Percentiles rank a stretch among this genome's conserved stretches.
Conservation (phyloP, 352 stramenopile species). For the Pythium plurisporium region DNA sequence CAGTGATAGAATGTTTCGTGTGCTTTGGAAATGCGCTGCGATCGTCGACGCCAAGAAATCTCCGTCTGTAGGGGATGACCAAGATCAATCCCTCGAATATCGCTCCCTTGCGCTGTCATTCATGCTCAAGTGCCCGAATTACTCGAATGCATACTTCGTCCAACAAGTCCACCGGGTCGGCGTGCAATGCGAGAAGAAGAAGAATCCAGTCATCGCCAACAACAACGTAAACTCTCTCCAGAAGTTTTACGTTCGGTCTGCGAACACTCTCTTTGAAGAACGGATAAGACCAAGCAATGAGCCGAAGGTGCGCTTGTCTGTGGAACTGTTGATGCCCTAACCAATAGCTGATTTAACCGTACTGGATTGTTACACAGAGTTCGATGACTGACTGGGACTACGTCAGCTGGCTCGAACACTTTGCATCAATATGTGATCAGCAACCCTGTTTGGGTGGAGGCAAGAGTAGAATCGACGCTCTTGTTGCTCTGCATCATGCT, state of each 20-base stretch:
- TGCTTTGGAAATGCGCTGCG: slow-evolving; percentile 66
- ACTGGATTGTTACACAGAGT: background rate
- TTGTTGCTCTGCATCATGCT: slow-evolving; percentile 5
- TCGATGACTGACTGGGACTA: slow-evolving; percentile 13
- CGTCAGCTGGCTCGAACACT: slow-evolving; percentile 49
- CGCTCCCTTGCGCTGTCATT: slow-evolving; percentile 51
- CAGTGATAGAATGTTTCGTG: slow-evolving; percentile 60
- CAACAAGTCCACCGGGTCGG: slow-evolving; percentile 68
- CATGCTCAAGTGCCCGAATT: slow-evolving; percentile 64
- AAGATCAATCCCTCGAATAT: slow-evolving; percentile 31
- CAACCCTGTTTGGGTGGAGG: background rate
- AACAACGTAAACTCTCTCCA: slow-evolving; percentile 22
- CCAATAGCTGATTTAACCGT: background rate
- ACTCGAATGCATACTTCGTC: slow-evolving; percentile 51
- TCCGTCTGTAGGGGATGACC: background rate
- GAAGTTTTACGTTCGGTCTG: slow-evolving; percentile 40
- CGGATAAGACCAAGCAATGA: background rate
- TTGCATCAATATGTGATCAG: slow-evolving; percentile 42
- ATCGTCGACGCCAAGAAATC: slow-evolving; percentile 22
- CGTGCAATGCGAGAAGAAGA: slow-evolving; percentile 50
- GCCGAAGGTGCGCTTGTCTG: slow-evolving; percentile 2
- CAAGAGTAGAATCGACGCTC: background rate
- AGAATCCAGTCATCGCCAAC: slow-evolving; percentile 18
- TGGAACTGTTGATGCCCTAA: background rate
- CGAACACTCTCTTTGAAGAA: slow-evolving; percentile 19